Conservation (phyloP, 805 yeast genomes). For the Maudiozyma serrabonitensis region DNA sequence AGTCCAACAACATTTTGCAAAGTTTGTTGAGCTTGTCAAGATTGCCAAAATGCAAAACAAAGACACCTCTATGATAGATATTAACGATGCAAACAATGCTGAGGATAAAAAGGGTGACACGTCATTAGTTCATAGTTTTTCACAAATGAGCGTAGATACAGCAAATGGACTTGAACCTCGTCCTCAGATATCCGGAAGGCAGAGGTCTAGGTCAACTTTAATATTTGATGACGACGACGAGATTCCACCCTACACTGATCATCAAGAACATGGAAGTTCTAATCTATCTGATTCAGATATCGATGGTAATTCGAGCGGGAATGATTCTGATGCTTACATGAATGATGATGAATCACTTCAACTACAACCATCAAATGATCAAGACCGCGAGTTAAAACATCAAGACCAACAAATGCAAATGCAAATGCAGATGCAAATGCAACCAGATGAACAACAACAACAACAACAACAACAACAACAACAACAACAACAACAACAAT, state of each 20-base stretch:
- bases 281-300: conserved; percentile 12
- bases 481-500: conserved; percentile 5
- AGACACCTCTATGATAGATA: conserved; percentile 24
- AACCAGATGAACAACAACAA: conserved; percentile 3
- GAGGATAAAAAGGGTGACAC: conserved; percentile 1
- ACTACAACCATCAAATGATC: neutral
- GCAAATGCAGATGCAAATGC: conserved; percentile 2
- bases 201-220: conserved; percentile 47
- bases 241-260: conserved; percentile 34
- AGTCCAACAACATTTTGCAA: too few relatives aligned
- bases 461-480: conserved; percentile 4
- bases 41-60: conserved; percentile 8
- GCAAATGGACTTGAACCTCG: conserved; percentile 20
- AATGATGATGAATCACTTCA: neutral
- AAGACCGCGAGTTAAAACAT: neutral
- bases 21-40: too few relatives aligned
- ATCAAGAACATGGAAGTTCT: conserved; percentile 17
- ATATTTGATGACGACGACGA: conserved; percentile 57
- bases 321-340: conserved; percentile 2
- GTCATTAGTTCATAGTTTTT: conserved; percentile 23
- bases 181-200: conserved; percentile 32
- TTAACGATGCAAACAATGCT: conserved; percentile 13
- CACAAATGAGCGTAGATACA: conserved; percentile 29
- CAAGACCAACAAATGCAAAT: conserved; percentile 2
- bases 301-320: conserved; percentile 16